These are phyloP conservation scores for Diutina scorzettiae DNA, from an alignment of 1,139 yeast species.

Conservation along the genomic window DNA sequence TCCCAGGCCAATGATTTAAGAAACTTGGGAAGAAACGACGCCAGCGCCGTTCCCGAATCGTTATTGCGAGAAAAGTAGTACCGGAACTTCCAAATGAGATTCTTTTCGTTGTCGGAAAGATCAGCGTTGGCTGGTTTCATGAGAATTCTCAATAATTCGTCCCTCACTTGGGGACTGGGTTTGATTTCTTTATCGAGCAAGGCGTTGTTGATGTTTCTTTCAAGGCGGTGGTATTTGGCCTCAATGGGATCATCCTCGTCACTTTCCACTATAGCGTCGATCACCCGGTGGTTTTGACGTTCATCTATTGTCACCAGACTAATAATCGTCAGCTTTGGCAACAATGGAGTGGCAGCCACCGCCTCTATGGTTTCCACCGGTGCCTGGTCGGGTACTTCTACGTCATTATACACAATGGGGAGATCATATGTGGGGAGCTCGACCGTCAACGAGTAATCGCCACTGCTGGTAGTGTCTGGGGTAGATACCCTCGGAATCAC, in stretches of 20 bases:
- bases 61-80: slow-evolving; percentile 67
- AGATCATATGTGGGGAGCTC: neutral
- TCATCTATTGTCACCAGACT: neutral
- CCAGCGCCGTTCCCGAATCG: slow-evolving; percentile 12
- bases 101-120: slow-evolving; percentile 73
- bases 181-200: slow-evolving; percentile 74
- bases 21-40: slow-evolving; percentile 67
- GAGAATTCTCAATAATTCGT: slow-evolving; percentile 55
- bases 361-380: neutral
- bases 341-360: neutral
- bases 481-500: slow-evolving; percentile 39
- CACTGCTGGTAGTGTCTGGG: neutral
- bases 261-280: neutral
- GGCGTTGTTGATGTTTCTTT: slow-evolving; percentile 65
- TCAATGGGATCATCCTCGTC: slow-evolving; percentile 60
- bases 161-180: slow-evolving; percentile 78
- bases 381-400: neutral
- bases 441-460: neutral
- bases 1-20: slow-evolving; percentile 84
- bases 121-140: slow-evolving; percentile 77
- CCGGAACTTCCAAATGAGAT: slow-evolving; percentile 83
- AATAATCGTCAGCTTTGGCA: no score
- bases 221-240: slow-evolving; percentile 70
- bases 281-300: neutral
- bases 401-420: slow-evolving; percentile 3